phyloP scores from a whole-genome alignment of 176 grass and related monocot genomes.

The Avena insularis region DNA sequence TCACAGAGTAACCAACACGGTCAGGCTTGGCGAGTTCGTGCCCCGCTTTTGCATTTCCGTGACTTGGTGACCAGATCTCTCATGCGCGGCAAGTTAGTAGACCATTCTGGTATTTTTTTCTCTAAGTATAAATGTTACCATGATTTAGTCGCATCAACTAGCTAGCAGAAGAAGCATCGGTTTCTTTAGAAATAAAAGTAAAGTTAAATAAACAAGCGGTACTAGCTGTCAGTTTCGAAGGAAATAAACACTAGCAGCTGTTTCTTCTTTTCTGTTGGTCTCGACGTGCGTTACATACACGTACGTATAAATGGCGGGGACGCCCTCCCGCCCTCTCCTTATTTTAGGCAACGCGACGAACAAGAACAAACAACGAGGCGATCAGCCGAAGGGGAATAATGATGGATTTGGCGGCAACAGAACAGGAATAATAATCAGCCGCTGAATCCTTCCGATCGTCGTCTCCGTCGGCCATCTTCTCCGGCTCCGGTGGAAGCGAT shows the following conservation, averaged over 20 bases:
- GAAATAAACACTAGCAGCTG: not conserved
- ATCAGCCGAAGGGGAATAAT: conserved; percentile 7
- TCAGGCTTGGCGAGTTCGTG: too few relatives aligned
- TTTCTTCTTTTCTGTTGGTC: conserved; percentile 16
- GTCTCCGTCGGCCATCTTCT: conserved; percentile 15
- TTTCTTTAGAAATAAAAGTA: too few relatives aligned
- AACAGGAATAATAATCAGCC: not conserved
- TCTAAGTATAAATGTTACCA: not conserved
- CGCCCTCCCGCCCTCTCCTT: not conserved
- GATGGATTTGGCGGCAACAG: conserved; percentile 18
- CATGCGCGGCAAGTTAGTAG: too few relatives aligned
- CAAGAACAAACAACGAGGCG: not conserved
- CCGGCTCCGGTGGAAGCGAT: conserved; percentile 2
- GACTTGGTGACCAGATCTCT: too few relatives aligned
- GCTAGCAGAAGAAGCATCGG: not conserved
- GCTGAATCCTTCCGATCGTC: conserved; percentile 28
- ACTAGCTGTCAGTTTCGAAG: too few relatives aligned
- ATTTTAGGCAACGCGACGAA: conserved; percentile 20
- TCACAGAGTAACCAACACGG: too few relatives aligned
- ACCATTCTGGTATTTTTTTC: too few relatives aligned
- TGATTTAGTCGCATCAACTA: not conserved
- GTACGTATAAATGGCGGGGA: not conserved
- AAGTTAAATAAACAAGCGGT: too few relatives aligned
- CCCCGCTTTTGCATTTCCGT: too few relatives aligned
- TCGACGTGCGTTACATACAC: not conserved